Base-by-base conservation (phyloP, 139 green algal species). In the Tetradesmus lagerheimii region DNA sequence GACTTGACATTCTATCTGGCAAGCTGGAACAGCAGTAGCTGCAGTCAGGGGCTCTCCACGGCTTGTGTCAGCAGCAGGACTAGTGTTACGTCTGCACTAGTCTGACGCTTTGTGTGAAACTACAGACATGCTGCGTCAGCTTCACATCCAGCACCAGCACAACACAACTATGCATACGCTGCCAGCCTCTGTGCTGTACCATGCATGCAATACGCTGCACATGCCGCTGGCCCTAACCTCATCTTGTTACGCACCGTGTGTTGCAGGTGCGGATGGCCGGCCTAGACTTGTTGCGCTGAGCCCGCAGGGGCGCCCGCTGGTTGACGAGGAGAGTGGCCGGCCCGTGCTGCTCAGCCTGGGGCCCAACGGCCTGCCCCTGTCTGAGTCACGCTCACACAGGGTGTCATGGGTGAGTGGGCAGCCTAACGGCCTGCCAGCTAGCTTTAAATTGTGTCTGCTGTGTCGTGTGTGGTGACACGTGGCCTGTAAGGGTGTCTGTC, bases 261-360 rank as follows among this genome's bases (percentile, higher is more conserved):
- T 34, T 75, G 47, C 80, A 76, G 80, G 45, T 15, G 39, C 47
- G 8, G 47, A 71, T 38, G 80, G 45, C 29, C 14, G 20, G 27
- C 45, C 45, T 18, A 31, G 31, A 1, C 29, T 86, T 16, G 47
- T 86, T 16, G 80, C 80, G 6, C 80, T 83, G 23, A 34, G 14
- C 38, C 37, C 9, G 0, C 5, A 62, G 23, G 77, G 77, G 31
- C 77, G 77, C 18, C 77, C 77, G 1, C 34, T 83, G 77, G 23
- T 31, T 14, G 77, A 83, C 16, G 38, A 62, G 5, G 38, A 57
- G 16, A 37, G 16, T 34, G 16, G 38, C 77, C 77, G 38, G 39
- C 39, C 80, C 45, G n/a, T 86, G 45, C 23, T 86, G 45, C 47
- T 86, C 27, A 29, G 29, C 23, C 80, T 86, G 15, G 80, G 47